A percentile compares a stretch with the other conserved stretches of the same genome.
Evolutionary conservation across 2,329 filamentous ascomycete species (phyloP).

Genomic region (Daldinia eschscholtzii): DNA sequence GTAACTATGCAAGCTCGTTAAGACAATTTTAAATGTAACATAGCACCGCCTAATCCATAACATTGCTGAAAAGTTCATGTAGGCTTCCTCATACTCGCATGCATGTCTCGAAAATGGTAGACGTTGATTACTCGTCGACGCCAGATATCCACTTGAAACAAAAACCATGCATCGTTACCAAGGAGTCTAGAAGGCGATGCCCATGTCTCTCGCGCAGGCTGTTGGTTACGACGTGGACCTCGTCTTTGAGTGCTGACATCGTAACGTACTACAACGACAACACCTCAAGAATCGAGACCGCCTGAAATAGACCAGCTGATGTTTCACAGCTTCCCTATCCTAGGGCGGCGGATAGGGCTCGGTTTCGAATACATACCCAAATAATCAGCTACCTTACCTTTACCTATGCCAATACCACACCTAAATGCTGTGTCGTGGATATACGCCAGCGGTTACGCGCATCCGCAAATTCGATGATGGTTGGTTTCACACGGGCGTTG

Average conservation of each 20-base stretch:
- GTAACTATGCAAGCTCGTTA: neutral
- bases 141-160: constrained; percentile 4
- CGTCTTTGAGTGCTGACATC: neutral
- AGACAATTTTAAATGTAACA: constrained; percentile 1
- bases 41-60: neutral
- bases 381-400: neutral
- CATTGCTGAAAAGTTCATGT: neutral
- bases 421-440: neutral
- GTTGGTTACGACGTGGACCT: neutral
- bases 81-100: neutral
- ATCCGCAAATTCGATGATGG: neutral
- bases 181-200: constrained; percentile 3
- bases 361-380: neutral
- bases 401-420: neutral
- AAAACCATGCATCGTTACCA: neutral
- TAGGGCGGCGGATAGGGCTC: constrained; percentile 1
- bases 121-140: neutral
- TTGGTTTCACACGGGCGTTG: neutral
- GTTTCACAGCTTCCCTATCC: neutral
- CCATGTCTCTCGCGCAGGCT: neutral
- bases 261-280: neutral
- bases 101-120: neutral
- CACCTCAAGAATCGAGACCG: neutral
- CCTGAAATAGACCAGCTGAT: neutral
- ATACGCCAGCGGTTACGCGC: neutral